Conservation (phyloP, 2,329 filamentous ascomycete species). For the Chaetomiaceae sp. region DNA sequence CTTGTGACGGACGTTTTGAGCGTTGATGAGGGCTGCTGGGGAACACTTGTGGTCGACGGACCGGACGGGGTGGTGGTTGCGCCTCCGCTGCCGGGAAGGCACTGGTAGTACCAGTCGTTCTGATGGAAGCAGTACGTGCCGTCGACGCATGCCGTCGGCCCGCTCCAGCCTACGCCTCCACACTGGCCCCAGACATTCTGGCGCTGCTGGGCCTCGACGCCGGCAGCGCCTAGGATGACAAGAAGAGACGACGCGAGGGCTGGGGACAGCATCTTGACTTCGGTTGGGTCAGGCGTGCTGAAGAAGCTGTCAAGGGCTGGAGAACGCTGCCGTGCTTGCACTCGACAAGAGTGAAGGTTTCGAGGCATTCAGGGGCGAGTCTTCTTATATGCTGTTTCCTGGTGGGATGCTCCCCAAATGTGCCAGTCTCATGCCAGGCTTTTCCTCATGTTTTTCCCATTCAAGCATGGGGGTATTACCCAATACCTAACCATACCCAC, state of each 20-base stretch:
- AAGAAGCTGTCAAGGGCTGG: neutral
- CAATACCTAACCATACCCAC: no score
- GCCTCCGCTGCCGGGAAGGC: slow-evolving; percentile 19
- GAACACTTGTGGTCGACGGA: slow-evolving; percentile 3
- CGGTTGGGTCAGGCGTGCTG: no score
- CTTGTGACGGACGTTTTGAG: slow-evolving; percentile 12
- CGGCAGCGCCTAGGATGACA: slow-evolving; percentile 16
- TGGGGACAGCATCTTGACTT: slow-evolving; percentile 18
- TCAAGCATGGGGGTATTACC: no score
- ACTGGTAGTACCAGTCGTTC: slow-evolving; percentile 25
- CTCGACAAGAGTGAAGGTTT: no score
- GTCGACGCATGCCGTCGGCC: slow-evolving; percentile 18
- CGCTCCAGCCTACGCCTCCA: slow-evolving; percentile 21
- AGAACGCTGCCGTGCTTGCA: neutral
- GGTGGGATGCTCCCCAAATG: neutral
- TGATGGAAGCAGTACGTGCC: slow-evolving; percentile 21
- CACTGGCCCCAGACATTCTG: slow-evolving; percentile 26
- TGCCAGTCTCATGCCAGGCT: neutral
- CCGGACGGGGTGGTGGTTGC: slow-evolving; percentile 8
- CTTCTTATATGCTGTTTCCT: neutral
- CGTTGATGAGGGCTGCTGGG: slow-evolving; percentile 13
- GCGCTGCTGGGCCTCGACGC: slow-evolving; percentile 15
- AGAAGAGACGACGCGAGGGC: slow-evolving; percentile 15
- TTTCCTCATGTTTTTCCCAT: neutral
- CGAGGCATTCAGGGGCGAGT: no score